Percentiles rank a stretch among this genome's conserved stretches.
These are phyloP conservation scores for Phytophthora sansomeana DNA, from an alignment of 352 stramenopile species.

Conservation along the genomic window DNA sequence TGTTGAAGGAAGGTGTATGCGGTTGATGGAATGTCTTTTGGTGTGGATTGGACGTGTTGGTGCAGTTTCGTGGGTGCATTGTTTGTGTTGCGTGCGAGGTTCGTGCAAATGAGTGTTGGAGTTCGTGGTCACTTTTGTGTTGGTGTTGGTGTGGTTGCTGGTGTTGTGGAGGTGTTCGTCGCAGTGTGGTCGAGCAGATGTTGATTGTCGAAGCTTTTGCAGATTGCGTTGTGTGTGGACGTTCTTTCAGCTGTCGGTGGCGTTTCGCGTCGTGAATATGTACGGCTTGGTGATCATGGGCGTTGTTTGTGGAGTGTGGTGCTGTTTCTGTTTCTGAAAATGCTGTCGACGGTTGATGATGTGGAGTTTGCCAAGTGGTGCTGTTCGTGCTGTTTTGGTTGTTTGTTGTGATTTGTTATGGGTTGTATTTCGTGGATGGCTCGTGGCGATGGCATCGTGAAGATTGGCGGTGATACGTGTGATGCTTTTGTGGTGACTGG, in stretches of 20 bases:
- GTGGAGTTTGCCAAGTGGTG: not conserved
- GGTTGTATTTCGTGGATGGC: not conserved
- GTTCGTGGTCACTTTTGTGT: no score
- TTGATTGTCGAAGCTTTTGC: no score
- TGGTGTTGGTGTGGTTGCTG: not conserved
- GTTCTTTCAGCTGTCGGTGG: not conserved
- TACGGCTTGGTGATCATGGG: not conserved
- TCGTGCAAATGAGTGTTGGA: no score
- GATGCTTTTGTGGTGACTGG: not conserved
- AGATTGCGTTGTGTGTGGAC: no score
- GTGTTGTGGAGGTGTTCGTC: not conserved
- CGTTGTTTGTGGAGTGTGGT: not conserved
- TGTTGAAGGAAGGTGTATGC: not conserved
- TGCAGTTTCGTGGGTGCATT: no score
- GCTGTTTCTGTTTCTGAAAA: no score
- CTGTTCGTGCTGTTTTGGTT: not conserved
- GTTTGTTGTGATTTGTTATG: no score
- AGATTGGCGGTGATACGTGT: not conserved
- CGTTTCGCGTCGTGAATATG: not conserved
- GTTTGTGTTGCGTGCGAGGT: not conserved
- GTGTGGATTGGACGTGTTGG: not conserved
- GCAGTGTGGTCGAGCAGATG: not conserved
- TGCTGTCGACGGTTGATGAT: no score
- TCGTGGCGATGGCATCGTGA: no score
- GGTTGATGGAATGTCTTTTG: not conserved